A percentile compares a stretch with the other conserved stretches of the same genome.
Conservation (phyloP, 805 yeast species). For the Saccharomyces jurei region DNA sequence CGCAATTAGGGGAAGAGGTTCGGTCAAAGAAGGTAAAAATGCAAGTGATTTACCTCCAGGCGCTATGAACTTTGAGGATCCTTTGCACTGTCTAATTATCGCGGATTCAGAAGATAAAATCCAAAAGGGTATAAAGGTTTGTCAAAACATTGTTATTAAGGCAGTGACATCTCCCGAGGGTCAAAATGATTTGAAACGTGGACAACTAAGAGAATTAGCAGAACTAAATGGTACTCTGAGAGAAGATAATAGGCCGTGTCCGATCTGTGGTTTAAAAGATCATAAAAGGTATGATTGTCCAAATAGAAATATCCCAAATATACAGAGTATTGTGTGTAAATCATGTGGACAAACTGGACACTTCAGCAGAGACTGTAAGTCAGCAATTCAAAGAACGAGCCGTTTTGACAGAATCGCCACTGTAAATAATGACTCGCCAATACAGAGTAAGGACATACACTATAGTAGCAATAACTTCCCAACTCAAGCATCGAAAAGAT, state of each 20-base stretch:
- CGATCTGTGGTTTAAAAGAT: conserved; percentile 57
- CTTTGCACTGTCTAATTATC: conserved; percentile 78
- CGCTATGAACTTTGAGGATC: conserved; percentile 61
- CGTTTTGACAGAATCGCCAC: not conserved
- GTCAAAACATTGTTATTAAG: conserved; percentile 68
- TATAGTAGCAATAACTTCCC: not conserved
- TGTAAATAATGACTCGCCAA: not conserved
- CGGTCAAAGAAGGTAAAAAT: conserved; percentile 84
- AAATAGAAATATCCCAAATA: conserved; percentile 39
- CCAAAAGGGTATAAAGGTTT: conserved; percentile 61
- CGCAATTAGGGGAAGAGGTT: conserved; percentile 91
- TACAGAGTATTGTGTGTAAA: conserved; percentile 54
- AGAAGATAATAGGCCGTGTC: conserved; percentile 62
- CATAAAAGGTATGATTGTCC: conserved; percentile 64
- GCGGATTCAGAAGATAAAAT: conserved; percentile 76
- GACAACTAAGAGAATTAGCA: conserved; percentile 87
- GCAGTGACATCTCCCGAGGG: conserved; percentile 90
- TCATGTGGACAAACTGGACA: conserved; percentile 82
- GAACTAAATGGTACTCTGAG: conserved; percentile 89
- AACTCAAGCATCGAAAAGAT: not conserved
- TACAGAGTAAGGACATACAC: not conserved
- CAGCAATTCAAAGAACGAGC: not conserved
- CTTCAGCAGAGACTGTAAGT: conserved; percentile 71
- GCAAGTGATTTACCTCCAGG: conserved; percentile 39
- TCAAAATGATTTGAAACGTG: conserved; percentile 83